Conservation (phyloP, 768 basidiomycete genomes). For the Imleria badia region DNA sequence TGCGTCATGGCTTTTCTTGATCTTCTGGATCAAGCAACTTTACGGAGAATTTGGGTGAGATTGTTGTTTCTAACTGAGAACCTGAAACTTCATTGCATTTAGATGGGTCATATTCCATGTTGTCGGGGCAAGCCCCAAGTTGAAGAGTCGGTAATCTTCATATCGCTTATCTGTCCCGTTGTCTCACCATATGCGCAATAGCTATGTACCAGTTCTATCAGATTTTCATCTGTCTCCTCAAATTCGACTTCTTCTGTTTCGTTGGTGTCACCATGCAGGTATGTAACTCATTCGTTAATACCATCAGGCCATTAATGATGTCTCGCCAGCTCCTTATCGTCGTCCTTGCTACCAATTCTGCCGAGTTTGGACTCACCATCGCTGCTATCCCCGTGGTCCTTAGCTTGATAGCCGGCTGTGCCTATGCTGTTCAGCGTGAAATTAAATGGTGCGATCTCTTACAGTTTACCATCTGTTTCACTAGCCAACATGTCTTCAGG, state of each 20-base stretch:
- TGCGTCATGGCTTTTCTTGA: constrained; percentile 61
- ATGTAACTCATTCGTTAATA: constrained; percentile 1
- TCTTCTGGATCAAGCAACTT: constrained; percentile 68
- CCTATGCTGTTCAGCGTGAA: constrained; percentile 73
- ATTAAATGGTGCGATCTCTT: constrained; percentile 63
- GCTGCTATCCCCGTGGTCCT: constrained; percentile 82
- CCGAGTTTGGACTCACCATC: constrained; percentile 81
- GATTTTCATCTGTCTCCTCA: constrained; percentile 82
- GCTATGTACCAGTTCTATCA: constrained; percentile 90
- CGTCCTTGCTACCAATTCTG: constrained; percentile 59
- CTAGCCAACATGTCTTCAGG: constrained; percentile 29
- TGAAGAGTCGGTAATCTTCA: constrained; percentile 60
- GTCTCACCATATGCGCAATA: constrained; percentile 29
- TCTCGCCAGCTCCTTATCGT: constrained; percentile 71
- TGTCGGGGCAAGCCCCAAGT: constrained; percentile 80
- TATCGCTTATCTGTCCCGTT: neutral
- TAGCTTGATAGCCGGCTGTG: constrained; percentile 60
- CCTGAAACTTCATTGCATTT: constrained; percentile 5
- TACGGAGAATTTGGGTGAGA: constrained; percentile 82
- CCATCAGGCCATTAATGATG: neutral
- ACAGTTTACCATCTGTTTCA: neutral
- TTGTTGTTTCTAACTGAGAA: neutral
- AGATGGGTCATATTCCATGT: constrained; percentile 93
- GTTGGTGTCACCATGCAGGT: constrained; percentile 89
- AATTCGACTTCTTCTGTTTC: constrained; percentile 90